These are phyloP conservation scores for Trichosporon coremiiforme DNA, from an alignment of 1,284 basidiomycete species.

Conservation along the genomic window DNA sequence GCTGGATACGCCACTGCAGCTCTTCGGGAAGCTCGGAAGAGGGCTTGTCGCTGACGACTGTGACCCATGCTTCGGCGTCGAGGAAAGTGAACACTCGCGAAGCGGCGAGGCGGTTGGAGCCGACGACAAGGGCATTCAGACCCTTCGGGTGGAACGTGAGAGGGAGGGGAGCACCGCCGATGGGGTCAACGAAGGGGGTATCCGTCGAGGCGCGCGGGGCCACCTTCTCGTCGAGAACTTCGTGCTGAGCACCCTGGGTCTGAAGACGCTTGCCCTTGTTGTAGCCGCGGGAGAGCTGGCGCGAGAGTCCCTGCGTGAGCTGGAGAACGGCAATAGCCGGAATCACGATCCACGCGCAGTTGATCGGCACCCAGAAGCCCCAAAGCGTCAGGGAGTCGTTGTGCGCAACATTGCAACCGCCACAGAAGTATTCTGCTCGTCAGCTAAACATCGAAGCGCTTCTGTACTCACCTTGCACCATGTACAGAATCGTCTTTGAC, in stretches of 20 bases:
- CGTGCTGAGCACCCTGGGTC: not conserved
- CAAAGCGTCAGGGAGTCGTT: slow-evolving; percentile 64
- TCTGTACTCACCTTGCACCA: slow-evolving; percentile 71
- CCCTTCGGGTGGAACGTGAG: slow-evolving; percentile 68
- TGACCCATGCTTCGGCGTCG: slow-evolving; percentile 75
- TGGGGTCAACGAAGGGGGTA: slow-evolving; percentile 46
- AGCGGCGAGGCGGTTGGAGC: slow-evolving; percentile 74
- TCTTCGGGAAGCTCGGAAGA: slow-evolving; percentile 66
- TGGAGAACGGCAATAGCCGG: slow-evolving; percentile 42
- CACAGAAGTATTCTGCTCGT: slow-evolving; percentile 53
- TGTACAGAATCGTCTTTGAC: slow-evolving; percentile 82
- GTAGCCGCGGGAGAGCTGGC: slow-evolving; percentile 30
- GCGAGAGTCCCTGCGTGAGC: slow-evolving; percentile 41
- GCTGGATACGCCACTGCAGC: slow-evolving; percentile 65
- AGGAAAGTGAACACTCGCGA: slow-evolving; percentile 76
- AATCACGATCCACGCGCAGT: slow-evolving; percentile 60
- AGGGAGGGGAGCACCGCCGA: slow-evolving; percentile 70
- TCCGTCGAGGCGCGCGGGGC: slow-evolving; percentile 9
- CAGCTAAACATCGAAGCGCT: too few species aligned
- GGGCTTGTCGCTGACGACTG: slow-evolving; percentile 62
- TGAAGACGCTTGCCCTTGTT: not conserved
- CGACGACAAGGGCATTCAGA: slow-evolving; percentile 69
- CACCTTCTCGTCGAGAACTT: slow-evolving; percentile 2
- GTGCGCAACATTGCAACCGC: slow-evolving; percentile 71
- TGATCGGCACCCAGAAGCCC: slow-evolving; percentile 72